Percentiles rank a stretch among this genome's conserved stretches.
These are phyloP conservation scores for Globisporangium polare DNA, from an alignment of 352 stramenopile genomes.

Conservation along the genomic window DNA sequence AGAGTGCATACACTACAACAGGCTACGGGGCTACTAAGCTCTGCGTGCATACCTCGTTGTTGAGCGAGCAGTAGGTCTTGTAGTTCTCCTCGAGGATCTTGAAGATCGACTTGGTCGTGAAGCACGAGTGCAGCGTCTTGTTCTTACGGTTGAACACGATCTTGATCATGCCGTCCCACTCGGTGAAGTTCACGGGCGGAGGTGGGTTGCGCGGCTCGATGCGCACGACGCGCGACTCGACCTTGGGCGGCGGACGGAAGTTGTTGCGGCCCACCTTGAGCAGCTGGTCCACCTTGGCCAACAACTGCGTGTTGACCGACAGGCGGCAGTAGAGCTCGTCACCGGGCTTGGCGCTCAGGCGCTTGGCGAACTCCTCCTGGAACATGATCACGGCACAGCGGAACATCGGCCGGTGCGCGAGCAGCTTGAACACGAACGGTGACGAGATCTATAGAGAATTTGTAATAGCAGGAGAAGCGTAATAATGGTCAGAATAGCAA, in stretches of 20 bases:
- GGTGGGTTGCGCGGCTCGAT: constrained; percentile 98
- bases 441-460: constrained; percentile 89
- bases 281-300: constrained; percentile 98
- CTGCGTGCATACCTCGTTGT: constrained; percentile 50
- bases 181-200: constrained; percentile 98
- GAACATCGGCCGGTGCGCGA: constrained; percentile 97
- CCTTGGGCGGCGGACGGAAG: constrained; percentile 97
- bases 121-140: constrained; percentile 96
- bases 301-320: constrained; percentile 98
- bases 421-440: constrained; percentile 98
- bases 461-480: neutral
- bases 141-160: constrained; percentile 99
- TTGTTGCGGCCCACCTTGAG: constrained; percentile 99
- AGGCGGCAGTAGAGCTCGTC: constrained; percentile 98
- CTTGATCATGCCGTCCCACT: constrained; percentile 99
- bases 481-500: neutral
- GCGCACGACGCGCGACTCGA: constrained; percentile 95
- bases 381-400: constrained; percentile 99
- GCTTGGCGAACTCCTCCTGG: constrained; percentile 98
- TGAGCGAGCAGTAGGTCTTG: constrained; percentile 93
- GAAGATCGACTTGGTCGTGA: constrained; percentile 96
- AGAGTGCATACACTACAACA: neutral
- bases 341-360: constrained; percentile 95
- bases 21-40: no score
- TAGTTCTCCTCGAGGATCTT: constrained; percentile 96